phyloP scores from a whole-genome alignment of 2,329 filamentous ascomycete species.

The Seiridium cupressi region DNA sequence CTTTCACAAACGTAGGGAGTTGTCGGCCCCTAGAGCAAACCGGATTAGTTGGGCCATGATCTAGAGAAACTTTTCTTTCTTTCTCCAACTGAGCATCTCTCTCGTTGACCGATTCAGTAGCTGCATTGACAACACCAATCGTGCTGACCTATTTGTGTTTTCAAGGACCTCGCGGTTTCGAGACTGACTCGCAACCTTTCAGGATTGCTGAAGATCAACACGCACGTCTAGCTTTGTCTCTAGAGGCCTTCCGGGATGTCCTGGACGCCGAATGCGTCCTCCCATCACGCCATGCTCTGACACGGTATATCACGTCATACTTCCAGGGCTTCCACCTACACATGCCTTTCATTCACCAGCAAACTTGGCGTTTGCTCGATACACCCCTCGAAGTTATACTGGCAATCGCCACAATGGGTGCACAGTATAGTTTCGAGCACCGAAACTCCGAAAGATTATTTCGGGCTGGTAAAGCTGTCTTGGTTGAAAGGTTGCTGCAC shows the following conservation, averaged over 20 bases:
- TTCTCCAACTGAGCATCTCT: no score
- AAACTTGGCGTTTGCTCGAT: conserved; percentile 29
- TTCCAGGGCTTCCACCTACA: conserved; percentile 36
- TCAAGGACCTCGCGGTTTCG: conserved; percentile 9
- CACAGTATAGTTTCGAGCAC: conserved; percentile 37
- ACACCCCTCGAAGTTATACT: conserved; percentile 30
- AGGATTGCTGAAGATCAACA: conserved; percentile 32
- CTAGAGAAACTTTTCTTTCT: no score
- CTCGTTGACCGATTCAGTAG: no score
- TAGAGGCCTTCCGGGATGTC: conserved; percentile 26
- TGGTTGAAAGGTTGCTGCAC: conserved; percentile 26
- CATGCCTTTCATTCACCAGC: conserved; percentile 35
- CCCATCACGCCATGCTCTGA: conserved; percentile 34
- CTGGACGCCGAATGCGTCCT: conserved; percentile 28
- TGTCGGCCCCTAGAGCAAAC: no score
- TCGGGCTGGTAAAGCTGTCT: conserved; percentile 27
- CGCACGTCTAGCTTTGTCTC: conserved; percentile 17
- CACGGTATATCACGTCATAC: conserved; percentile 32
- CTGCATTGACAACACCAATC: no score
- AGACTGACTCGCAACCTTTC: conserved; percentile 8
- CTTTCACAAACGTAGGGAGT: no score
- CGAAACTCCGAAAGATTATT: conserved; percentile 32
- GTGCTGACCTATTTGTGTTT: neutral
- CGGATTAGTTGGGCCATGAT: no score
- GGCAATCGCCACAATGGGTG: conserved; percentile 30